Evolutionary conservation across 768 basidiomycete genomes (phyloP).

Genomic region (Collybiopsis luxurians): DNA sequence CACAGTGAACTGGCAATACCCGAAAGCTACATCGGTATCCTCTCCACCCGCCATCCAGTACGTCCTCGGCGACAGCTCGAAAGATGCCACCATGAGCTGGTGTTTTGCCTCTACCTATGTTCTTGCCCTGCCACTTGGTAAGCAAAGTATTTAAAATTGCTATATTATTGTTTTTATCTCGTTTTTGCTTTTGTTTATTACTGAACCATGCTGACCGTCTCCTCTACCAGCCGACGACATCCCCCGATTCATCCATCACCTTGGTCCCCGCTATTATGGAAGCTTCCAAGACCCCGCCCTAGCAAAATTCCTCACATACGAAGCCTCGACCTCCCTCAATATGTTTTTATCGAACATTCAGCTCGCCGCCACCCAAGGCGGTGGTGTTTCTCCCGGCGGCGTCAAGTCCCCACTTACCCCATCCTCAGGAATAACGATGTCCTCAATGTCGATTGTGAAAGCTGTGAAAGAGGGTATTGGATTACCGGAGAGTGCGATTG

Average conservation of each 20-base stretch:
- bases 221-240: conserved; percentile 57
- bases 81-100: conserved; percentile 53
- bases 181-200: background rate
- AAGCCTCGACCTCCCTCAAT: conserved; percentile 79
- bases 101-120: conserved; percentile 67
- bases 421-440: conserved; percentile 6
- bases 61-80: conserved; percentile 52
- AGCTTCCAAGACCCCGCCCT: conserved; percentile 73
- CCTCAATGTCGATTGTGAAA: conserved; percentile 38
- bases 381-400: background rate
- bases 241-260: conserved; percentile 72
- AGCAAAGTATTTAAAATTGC: background rate
- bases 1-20: conserved; percentile 61
- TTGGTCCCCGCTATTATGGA: conserved; percentile 75
- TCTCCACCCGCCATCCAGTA: conserved; percentile 37
- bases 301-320: conserved; percentile 78
- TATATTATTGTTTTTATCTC: background rate
- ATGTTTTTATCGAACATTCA: conserved; percentile 58
- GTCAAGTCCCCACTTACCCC: background rate
- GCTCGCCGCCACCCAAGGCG: background rate
- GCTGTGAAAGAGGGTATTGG: conserved; percentile 47
- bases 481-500: conserved; percentile 32
- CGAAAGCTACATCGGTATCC: conserved; percentile 39
- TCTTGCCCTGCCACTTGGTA: conserved; percentile 57
- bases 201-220: background rate